Base-by-base conservation (phyloP, 345 rosid species). In the Citrus glauca region DNA sequence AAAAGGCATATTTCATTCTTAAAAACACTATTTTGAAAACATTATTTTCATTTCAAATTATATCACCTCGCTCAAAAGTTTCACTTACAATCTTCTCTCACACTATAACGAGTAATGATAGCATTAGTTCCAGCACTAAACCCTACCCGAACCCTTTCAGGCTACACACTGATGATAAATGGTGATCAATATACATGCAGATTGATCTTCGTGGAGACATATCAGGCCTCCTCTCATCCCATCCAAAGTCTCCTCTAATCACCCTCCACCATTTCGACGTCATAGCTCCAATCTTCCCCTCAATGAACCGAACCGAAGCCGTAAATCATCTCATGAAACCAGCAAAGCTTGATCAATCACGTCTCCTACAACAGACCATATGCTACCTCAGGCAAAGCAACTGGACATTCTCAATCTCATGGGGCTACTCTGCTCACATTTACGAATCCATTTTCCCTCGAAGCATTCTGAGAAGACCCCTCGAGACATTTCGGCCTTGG, bases 181-280 rank as follows among this genome's bases (percentile, higher is more conserved):
- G 50, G 50, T 3, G 50, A 45, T 45, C 4, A 45, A 45, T 45
- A 45, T 11, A 3, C 48, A 8, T 28, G 80, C 85, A 90, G 96
- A 80, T 90, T 77, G 97, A 93, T 87, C 78, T 93, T 1, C 87
- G 40, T 9, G 91, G 89, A 13, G 91, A 90, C 75, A 74, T 89
- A 80, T 88, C 94, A 67, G 97, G 97, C 25, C 79, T 90, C 28
- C 84, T 91, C 63, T 89, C 94, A 50, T 78, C 95, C 73, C 97
- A 93, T 71, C 93, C 88, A 5, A 89, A 81, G 60, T 27, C 84
- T 73, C 94, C 93, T 22, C 56, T 87, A 32, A 71, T 89, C 48
- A 81, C 89, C 4, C 89, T 93, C 71, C 97, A 93, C 81, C 97
- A 93, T 79, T 80, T 93, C 3, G 91, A 91, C 45, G 27, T 28